These are phyloP conservation scores for Amanita phalloides DNA, from an alignment of 768 basidiomycete species.

Conservation along the genomic window DNA sequence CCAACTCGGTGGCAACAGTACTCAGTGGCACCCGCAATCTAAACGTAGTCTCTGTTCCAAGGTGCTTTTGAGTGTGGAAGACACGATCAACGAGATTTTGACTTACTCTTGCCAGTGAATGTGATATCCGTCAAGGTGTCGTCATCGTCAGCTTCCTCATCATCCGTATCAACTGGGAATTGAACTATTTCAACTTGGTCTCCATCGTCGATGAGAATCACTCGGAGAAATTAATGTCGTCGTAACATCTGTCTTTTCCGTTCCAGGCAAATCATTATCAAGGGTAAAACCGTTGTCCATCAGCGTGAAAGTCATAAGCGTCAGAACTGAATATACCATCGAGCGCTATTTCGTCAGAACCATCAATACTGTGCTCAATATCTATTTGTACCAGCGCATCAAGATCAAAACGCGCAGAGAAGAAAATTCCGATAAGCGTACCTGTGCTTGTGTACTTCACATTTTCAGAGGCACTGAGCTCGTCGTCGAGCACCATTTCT, in stretches of 20 bases:
- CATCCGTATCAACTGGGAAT: neutral
- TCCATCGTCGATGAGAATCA: neutral
- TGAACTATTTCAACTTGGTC: neutral
- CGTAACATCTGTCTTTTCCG: neutral
- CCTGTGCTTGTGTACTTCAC: neutral
- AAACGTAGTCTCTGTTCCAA: neutral
- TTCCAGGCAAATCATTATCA: neutral
- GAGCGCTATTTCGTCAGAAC: neutral
- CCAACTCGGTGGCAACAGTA: neutral
- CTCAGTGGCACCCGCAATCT: neutral
- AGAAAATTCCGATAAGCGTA: neutral
- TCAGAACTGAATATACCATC: neutral
- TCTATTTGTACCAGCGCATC: neutral
- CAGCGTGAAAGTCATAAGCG: neutral
- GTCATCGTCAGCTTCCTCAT: neutral
- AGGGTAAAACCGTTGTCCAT: neutral
- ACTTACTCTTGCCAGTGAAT: too few relatives aligned
- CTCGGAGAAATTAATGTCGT: neutral
- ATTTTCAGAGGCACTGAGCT: neutral
- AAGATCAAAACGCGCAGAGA: neutral
- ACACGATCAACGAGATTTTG: too few relatives aligned
- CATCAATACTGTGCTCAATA: neutral
- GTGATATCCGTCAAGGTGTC: neutral
- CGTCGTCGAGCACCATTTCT: neutral
- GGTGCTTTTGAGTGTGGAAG: neutral